These are phyloP conservation scores for Mrakia frigida DNA, from an alignment of 768 basidiomycete species.

Conservation along the genomic window DNA sequence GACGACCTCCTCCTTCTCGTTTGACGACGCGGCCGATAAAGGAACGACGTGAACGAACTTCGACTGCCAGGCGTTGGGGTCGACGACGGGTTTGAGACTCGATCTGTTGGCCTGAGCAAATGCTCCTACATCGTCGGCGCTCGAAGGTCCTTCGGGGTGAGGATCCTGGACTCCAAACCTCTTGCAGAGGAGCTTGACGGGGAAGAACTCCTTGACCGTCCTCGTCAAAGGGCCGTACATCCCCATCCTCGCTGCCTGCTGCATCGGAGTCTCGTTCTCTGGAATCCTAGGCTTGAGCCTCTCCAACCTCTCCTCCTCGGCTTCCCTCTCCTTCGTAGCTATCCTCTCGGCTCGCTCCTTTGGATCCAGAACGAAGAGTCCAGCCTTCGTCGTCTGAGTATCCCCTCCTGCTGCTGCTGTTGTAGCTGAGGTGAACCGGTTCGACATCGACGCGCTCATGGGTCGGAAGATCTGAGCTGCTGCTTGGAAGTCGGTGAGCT, in stretches of 20 bases:
- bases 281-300: constrained; percentile 39
- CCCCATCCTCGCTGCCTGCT: constrained; percentile 72
- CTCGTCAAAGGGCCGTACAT: constrained; percentile 89
- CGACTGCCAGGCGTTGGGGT: constrained; percentile 33
- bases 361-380: constrained; percentile 43
- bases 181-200: constrained; percentile 80
- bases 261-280: constrained; percentile 66
- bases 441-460: constrained; percentile 84
- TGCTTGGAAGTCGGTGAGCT: constrained; percentile 79
- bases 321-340: constrained; percentile 44
- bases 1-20: background rate
- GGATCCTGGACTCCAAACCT: constrained; percentile 90
- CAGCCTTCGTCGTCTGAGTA: constrained; percentile 45
- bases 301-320: constrained; percentile 49
- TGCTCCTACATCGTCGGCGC: constrained; percentile 26
- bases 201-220: constrained; percentile 67
- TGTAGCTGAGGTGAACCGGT: constrained; percentile 79
- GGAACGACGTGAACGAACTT: constrained; percentile 30
- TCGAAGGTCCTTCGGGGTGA: constrained; percentile 51
- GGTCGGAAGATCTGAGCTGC: constrained; percentile 87
- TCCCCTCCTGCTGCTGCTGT: constrained; percentile 43
- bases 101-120: background rate
- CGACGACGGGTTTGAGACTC: constrained; percentile 9
- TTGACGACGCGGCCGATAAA: background rate
- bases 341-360: constrained; percentile 19